Conservation (phyloP, 352 stramenopile species). For the Globisporangium sylvaticum region DNA sequence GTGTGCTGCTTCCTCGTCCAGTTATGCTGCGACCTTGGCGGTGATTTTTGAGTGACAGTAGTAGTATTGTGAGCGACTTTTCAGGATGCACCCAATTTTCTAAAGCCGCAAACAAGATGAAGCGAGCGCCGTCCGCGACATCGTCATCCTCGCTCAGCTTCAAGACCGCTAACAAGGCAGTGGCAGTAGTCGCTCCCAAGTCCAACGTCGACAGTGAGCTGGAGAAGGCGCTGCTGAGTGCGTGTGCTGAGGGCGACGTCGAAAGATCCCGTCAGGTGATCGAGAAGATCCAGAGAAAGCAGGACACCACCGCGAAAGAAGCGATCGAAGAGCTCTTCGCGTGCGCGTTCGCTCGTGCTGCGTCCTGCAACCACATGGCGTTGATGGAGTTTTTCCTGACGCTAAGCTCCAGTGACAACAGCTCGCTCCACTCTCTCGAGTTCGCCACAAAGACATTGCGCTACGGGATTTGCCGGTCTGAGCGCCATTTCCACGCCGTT, state of each 20-base stretch:
- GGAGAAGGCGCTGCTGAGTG: conserved; percentile 7
- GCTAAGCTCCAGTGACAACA: not conserved
- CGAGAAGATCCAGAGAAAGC: conserved; percentile 7
- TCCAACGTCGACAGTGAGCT: conserved; percentile 6
- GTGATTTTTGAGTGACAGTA: not conserved
- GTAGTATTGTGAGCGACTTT: not conserved
- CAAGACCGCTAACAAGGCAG: not conserved
- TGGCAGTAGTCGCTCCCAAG: not conserved
- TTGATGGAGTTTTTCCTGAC: conserved; percentile 13
- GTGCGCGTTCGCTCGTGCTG: conserved; percentile 18
- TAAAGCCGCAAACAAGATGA: not conserved
- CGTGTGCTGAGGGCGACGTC: conserved; percentile 8
- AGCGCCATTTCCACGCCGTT: conserved; percentile 29
- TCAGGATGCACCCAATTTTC: not conserved
- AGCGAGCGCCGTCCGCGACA: not conserved
- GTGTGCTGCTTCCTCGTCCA: not conserved
- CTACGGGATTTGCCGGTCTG: conserved; percentile 31
- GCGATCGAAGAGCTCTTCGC: conserved; percentile 21
- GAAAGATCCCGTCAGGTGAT: conserved; percentile 1
- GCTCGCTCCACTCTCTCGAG: conserved; percentile 2
- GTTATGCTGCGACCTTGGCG: not conserved
- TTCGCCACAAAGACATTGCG: conserved; percentile 9
- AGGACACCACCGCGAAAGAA: not conserved
- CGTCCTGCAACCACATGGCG: conserved; percentile 10
- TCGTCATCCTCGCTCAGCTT: not conserved